Base-by-base conservation (phyloP, 768 basidiomycete species). In the Mycena galopus region DNA sequence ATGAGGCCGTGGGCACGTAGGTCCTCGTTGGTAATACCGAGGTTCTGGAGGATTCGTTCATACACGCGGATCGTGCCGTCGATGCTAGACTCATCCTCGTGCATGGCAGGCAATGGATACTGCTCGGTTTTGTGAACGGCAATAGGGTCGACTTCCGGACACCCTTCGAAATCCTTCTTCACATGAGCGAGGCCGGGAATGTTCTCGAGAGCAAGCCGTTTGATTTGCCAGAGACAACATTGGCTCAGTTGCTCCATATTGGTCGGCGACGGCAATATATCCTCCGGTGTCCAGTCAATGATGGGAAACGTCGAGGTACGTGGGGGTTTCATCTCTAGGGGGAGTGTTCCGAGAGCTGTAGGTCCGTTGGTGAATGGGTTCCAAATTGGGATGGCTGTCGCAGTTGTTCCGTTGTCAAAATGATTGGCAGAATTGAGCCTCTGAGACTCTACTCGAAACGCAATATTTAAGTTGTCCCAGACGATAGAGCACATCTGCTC, bases 41-140 rank as follows among this genome's bases (percentile, higher is more conserved):
- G 39, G 16, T 53, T 25, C 16, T 37, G 33, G 2, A 69, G 39
- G 4, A 77, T 60, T 25, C 29, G 65, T 17, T 66, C 53, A 11
- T 51, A 42, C 2, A 78, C 76, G 0, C 63, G 33, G 19, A 78
- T 69, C 1, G 67, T 78, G 1, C 77, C n/a, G n/a, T n/a, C n/a
- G n/a, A n/a, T n/a, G n/a, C n/a, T n/a, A 11, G 73, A 72, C 47
- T 78, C 77, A 44, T 78, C 77, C n/a, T 75, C 72, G 29, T 76
- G 62, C 76, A 78, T 77, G 9, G 73, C 68, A 1, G 71, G 71
- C 9, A 78, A 44, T 5, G 70, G 70, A 27, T 27, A 61, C 37
- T 75, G 73, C 27, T 70, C 74, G 0, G 77, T 77, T 53, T 67
- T 65, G 68, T 78, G 76, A 14, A 78, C 29, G 1, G 51, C 71